These are phyloP conservation scores for Cinchona pubescens DNA, from an alignment of 257 asterid species.

Conservation along the genomic window DNA sequence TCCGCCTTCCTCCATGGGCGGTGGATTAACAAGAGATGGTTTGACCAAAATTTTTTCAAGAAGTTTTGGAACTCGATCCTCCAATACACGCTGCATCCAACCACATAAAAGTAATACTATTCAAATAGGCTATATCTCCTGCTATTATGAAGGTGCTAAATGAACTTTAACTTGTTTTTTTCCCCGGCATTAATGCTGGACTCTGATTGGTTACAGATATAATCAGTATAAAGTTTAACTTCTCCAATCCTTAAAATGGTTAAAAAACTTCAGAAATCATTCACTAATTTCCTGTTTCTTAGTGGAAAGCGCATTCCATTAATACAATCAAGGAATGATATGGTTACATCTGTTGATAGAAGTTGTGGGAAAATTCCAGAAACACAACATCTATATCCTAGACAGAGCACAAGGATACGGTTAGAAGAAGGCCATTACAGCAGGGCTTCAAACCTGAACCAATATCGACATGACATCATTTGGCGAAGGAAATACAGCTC, in stretches of 20 bases:
- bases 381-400: background rate
- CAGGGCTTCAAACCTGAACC: slow-evolving; percentile 65
- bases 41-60: slow-evolving; percentile 81
- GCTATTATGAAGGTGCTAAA: background rate
- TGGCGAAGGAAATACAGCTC: slow-evolving; percentile 95
- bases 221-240: slow-evolving; percentile 6
- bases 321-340: background rate
- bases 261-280: background rate
- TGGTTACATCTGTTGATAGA: background rate
- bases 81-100: slow-evolving; percentile 82
- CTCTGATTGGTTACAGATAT: background rate
- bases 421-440: background rate
- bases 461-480: slow-evolving; percentile 96
- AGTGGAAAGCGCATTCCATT: background rate
- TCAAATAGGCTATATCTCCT: background rate
- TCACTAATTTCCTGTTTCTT: background rate
- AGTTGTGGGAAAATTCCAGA: background rate
- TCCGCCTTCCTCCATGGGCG: slow-evolving; percentile 97
- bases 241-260: background rate
- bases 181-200: background rate
- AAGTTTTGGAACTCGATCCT: slow-evolving; percentile 89
- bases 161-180: too few relatives aligned
- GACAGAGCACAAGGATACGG: background rate
- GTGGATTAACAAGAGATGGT: slow-evolving; percentile 87
- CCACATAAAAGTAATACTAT: background rate